phyloP scores from a whole-genome alignment of 768 basidiomycete genomes.

The Chalciporus pseudorubinellus region DNA sequence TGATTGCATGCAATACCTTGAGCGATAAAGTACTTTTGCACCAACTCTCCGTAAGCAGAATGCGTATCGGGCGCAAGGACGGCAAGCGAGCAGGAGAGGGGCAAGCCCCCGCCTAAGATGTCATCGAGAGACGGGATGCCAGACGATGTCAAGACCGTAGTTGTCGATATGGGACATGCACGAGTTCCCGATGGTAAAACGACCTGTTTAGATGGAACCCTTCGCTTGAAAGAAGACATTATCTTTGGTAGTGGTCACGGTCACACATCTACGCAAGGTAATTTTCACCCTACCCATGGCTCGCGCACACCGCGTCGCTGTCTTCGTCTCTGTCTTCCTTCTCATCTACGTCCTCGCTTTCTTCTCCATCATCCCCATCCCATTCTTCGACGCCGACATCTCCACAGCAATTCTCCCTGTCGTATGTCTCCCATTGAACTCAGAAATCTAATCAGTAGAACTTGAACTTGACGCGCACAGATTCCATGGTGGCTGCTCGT shows the following conservation, averaged over 20 bases:
- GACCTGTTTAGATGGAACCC: slow-evolving; percentile 43
- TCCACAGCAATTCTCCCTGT: slow-evolving; percentile 11
- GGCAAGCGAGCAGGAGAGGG: slow-evolving; percentile 71
- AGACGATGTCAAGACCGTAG: slow-evolving; percentile 67
- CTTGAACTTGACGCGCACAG: slow-evolving; percentile 33
- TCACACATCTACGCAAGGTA: slow-evolving; percentile 16
- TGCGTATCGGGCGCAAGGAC: slow-evolving; percentile 83
- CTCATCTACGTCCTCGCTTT: slow-evolving; percentile 56
- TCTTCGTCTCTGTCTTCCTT: slow-evolving; percentile 41
- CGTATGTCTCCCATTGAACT: slow-evolving; percentile 6
- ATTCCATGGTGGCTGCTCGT: slow-evolving; percentile 83
- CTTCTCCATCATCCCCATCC: slow-evolving; percentile 30
- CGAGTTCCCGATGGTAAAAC: slow-evolving; percentile 52
- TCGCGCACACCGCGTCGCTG: slow-evolving; percentile 54
- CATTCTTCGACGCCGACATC: slow-evolving; percentile 10
- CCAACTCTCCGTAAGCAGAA: slow-evolving; percentile 79
- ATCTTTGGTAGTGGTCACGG: slow-evolving; percentile 3
- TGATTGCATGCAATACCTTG: slow-evolving; percentile 81
- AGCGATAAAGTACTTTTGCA: slow-evolving; percentile 85
- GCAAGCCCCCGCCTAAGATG: slow-evolving; percentile 88
- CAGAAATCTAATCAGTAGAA: neutral
- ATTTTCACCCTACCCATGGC: slow-evolving; percentile 61
- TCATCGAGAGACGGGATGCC: slow-evolving; percentile 95
- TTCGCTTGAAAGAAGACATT: slow-evolving; percentile 86
- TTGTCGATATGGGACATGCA: slow-evolving; percentile 52